A percentile compares a stretch with the other conserved stretches of the same genome.
Conservation (phyloP, 768 basidiomycete species). For the Lactarius vividus region DNA sequence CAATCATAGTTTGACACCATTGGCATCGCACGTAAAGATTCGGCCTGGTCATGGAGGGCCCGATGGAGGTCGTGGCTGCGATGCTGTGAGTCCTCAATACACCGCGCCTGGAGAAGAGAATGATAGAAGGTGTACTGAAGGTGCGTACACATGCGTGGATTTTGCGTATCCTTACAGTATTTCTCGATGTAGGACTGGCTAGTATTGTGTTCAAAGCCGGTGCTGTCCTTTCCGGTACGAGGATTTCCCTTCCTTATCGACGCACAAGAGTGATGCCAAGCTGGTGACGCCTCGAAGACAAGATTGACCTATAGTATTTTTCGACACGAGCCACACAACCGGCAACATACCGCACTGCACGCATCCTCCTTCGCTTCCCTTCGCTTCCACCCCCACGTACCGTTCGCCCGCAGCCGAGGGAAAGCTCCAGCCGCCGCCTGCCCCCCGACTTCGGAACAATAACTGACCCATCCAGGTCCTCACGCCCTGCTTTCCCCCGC, state of each 20-base stretch:
- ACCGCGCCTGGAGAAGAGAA: neutral
- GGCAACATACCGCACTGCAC: conserved; percentile 73
- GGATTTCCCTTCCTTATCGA: conserved; percentile 3
- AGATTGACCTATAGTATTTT: conserved; percentile 57
- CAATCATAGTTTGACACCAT: no score
- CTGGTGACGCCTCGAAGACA: conserved; percentile 74
- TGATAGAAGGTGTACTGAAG: neutral
- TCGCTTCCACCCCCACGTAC: conserved; percentile 9
- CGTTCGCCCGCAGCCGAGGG: conserved; percentile 44
- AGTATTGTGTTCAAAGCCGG: no score
- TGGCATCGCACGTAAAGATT: no score
- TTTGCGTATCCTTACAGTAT: no score
- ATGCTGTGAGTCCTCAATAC: conserved; percentile 47
- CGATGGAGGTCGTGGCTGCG: conserved; percentile 55
- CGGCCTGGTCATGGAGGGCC: conserved; percentile 39
- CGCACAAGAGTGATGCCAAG: conserved; percentile 40
- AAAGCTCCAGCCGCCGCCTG: conserved; percentile 59
- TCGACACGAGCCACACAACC: conserved; percentile 68
- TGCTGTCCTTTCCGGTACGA: conserved; percentile 57
- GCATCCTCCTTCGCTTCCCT: conserved; percentile 27
- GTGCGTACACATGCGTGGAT: no score
- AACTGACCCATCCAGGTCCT: conserved; percentile 56
- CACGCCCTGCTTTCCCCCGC: conserved; percentile 41
- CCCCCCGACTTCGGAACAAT: conserved; percentile 62
- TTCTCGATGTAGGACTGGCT: conserved; percentile 14